A percentile compares a stretch with the other conserved stretches of the same genome.
Evolutionary conservation across 257 asterid species (phyloP).

Genomic region (Primulina tabacum): DNA sequence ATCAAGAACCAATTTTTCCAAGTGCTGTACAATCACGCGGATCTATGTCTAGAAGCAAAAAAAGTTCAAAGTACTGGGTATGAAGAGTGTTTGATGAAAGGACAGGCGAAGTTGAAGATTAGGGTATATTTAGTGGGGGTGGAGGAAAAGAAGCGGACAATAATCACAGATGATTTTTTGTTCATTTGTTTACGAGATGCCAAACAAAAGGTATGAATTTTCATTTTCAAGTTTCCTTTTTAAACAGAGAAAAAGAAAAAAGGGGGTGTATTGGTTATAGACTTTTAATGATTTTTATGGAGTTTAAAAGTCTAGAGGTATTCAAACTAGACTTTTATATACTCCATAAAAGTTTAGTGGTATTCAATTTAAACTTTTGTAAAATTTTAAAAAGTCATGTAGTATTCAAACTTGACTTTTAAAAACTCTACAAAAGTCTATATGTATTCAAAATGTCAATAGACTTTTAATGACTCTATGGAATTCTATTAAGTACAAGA

Average conservation of each 20-base stretch:
- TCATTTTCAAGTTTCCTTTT: slow-evolving; percentile 35
- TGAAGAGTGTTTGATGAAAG: slow-evolving; percentile 35
- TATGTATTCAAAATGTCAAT: too few species aligned
- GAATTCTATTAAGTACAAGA: too few species aligned
- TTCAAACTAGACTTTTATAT: too few species aligned
- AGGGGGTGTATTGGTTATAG: too few species aligned
- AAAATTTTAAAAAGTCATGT: too few species aligned
- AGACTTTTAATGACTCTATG: too few species aligned
- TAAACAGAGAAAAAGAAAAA: slow-evolving; percentile 25
- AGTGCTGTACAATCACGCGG: neutral
- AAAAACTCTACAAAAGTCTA: too few species aligned
- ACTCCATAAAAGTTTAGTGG: too few species aligned
- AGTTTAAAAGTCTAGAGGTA: too few species aligned
- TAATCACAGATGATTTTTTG: slow-evolving; percentile 17
- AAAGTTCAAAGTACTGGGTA: slow-evolving; percentile 38
- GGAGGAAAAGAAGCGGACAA: slow-evolving; percentile 19
- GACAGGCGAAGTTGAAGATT: slow-evolving; percentile 32
- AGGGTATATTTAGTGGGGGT: slow-evolving; percentile 39
- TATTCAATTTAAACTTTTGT: too few species aligned
- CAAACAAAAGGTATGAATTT: slow-evolving; percentile 29
- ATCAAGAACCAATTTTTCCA: slow-evolving; percentile 14
- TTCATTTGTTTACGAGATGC: slow-evolving; percentile 24
- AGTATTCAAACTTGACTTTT: too few species aligned
- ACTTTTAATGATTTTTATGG: too few species aligned
- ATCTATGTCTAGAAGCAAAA: neutral